A percentile compares a stretch with the other conserved stretches of the same genome.
Conservation (phyloP, 1,139 yeast species). For the Suhomyces anneliseae region DNA sequence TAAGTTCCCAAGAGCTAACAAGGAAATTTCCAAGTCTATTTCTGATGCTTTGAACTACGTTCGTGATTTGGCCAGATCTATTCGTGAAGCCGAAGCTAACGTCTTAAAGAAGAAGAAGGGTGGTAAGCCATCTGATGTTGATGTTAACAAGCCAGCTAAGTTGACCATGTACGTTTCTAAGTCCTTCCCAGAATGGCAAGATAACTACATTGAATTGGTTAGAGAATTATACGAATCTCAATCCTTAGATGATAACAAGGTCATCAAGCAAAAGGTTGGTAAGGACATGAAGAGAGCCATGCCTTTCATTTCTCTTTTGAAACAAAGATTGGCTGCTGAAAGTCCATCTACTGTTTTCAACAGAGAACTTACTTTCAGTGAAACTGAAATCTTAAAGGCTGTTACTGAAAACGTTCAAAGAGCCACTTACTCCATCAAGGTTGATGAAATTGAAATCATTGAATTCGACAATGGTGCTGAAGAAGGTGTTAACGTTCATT, state of each 20-base stretch:
- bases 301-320: conserved; percentile 90
- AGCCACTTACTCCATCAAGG: conserved; percentile 64
- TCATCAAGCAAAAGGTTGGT: conserved; percentile 62
- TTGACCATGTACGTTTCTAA: conserved; percentile 72
- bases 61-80: conserved; percentile 72
- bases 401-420: conserved; percentile 55
- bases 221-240: conserved; percentile 72
- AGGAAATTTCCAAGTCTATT: conserved; percentile 61
- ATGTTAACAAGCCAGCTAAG: conserved; percentile 68
- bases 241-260: conserved; percentile 59
- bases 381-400: conserved; percentile 65
- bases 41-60: conserved; percentile 75
- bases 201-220: conserved; percentile 78
- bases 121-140: conserved; percentile 70
- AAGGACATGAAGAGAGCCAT: conserved; percentile 92
- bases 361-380: conserved; percentile 82
- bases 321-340: conserved; percentile 71
- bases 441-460: conserved; percentile 52
- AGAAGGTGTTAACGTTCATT: conserved; percentile 60
- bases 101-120: conserved; percentile 90
- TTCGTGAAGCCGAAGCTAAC: conserved; percentile 91
- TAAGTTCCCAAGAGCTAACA: conserved; percentile 70
- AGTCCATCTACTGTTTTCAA: conserved; percentile 77
- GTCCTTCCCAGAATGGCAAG: conserved; percentile 97
- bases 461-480: conserved; percentile 63